Percentiles rank a stretch among this genome's conserved stretches.
Conservation (phyloP, 2,329 filamentous ascomycete species). For the Xylaria multiplex region DNA sequence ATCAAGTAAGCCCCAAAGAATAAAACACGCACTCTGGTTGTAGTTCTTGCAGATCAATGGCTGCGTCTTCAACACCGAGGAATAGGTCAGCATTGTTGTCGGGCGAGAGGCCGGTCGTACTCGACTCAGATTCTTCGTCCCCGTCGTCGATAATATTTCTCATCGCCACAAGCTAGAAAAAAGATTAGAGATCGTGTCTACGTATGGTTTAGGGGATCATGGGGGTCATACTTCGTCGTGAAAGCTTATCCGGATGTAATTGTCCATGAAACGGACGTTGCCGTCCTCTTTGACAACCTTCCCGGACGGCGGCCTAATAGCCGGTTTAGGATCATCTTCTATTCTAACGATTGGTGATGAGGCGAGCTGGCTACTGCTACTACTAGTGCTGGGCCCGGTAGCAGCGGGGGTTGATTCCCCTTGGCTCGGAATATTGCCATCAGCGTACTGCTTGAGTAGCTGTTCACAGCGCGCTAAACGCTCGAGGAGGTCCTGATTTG, state of each 20-base stretch:
- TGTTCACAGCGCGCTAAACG: slow-evolving; percentile 38
- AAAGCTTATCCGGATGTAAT: slow-evolving; percentile 37
- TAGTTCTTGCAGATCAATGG: slow-evolving; percentile 33
- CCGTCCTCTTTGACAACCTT: slow-evolving; percentile 38
- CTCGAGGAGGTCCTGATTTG: slow-evolving; percentile 39
- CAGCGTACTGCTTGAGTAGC: slow-evolving; percentile 38
- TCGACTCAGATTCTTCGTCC: slow-evolving; percentile 32
- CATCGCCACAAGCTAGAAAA: slow-evolving; percentile 34
- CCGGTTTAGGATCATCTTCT: slow-evolving; percentile 1
- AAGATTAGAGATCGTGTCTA: slow-evolving; percentile 13
- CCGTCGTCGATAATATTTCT: slow-evolving; percentile 36
- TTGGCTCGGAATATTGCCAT: slow-evolving; percentile 27
- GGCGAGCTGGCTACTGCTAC: slow-evolving; percentile 12
- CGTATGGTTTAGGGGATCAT: neutral
- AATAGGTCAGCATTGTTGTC: slow-evolving; percentile 36
- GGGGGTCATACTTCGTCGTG: slow-evolving; percentile 34
- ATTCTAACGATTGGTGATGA: slow-evolving; percentile 3
- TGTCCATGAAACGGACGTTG: slow-evolving; percentile 38
- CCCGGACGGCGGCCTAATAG: slow-evolving; percentile 14
- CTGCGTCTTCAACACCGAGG: slow-evolving; percentile 32
- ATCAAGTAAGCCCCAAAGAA: neutral
- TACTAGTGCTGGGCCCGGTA: neutral
- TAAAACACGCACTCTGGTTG: slow-evolving; percentile 34
- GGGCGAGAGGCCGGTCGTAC: slow-evolving; percentile 26
- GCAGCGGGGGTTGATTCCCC: slow-evolving; percentile 5